phyloP scores from a whole-genome alignment of 768 basidiomycete species.

The Boletus vermiculosoides region DNA sequence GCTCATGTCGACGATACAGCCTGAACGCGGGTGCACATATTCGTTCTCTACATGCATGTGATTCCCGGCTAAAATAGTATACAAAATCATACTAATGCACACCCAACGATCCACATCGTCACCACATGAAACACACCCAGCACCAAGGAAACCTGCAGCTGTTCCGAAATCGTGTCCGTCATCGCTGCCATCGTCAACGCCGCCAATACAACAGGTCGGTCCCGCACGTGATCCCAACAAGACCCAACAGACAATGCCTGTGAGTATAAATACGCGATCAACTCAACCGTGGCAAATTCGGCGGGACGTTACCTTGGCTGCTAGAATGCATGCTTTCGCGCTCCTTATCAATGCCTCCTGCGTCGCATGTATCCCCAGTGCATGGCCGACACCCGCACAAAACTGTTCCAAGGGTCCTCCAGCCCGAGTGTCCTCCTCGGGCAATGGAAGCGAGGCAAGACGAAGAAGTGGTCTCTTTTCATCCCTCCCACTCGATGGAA shows the following conservation, averaged over 20 bases:
- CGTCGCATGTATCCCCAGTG: slow-evolving; percentile 12
- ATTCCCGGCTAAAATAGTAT: background rate
- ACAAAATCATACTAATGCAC: background rate
- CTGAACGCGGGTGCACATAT: background rate
- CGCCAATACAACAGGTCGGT: slow-evolving; percentile 26
- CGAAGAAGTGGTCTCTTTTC: slow-evolving; percentile 19
- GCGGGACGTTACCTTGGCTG: slow-evolving; percentile 32
- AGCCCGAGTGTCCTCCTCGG: background rate
- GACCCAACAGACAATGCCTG: slow-evolving; percentile 28
- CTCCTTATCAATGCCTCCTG: slow-evolving; percentile 27
- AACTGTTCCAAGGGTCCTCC: background rate
- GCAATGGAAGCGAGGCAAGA: slow-evolving; percentile 11
- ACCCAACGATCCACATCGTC: slow-evolving; percentile 20
- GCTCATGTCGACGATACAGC: background rate
- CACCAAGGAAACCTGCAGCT: slow-evolving; percentile 35
- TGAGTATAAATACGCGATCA: background rate
- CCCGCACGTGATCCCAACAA: slow-evolving; percentile 23
- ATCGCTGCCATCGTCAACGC: slow-evolving; percentile 39
- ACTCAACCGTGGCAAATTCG: background rate
- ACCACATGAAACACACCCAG: slow-evolving; percentile 42
- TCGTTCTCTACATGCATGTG: slow-evolving; percentile 8
- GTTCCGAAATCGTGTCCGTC: slow-evolving; percentile 47
- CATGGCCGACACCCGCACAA: background rate
- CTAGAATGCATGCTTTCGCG: slow-evolving; percentile 37
- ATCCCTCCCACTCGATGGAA: background rate